Conservation (phyloP, 2,329 filamentous ascomycete species). For the Venturia asperata region DNA sequence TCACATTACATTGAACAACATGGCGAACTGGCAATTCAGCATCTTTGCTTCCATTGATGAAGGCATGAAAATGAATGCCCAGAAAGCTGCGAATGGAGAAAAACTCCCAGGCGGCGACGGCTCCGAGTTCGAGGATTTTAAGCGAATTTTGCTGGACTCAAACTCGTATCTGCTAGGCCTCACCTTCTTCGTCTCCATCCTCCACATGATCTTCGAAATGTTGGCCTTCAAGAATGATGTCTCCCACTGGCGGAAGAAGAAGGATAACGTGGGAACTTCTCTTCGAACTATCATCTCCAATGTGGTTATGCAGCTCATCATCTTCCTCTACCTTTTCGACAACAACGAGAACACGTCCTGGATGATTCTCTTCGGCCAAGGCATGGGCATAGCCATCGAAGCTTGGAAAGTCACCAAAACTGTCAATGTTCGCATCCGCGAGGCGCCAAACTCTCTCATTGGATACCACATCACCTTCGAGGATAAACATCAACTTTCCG, state of each 20-base stretch:
- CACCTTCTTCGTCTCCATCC: slow-evolving; percentile 74
- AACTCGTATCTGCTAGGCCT: slow-evolving; percentile 85
- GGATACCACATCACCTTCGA: slow-evolving; percentile 81
- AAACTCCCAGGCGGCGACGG: slow-evolving; percentile 73
- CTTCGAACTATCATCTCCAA: slow-evolving; percentile 94
- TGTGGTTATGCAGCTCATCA: slow-evolving; percentile 92
- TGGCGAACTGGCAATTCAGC: slow-evolving; percentile 83
- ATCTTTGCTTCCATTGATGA: slow-evolving; percentile 78
- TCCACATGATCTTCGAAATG: slow-evolving; percentile 92
- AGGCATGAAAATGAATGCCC: slow-evolving; percentile 74
- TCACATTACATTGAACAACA: slow-evolving; percentile 74
- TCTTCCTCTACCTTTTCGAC: slow-evolving; percentile 94
- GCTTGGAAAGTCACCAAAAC: slow-evolving; percentile 96
- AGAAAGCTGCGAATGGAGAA: slow-evolving; percentile 67
- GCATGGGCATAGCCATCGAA: slow-evolving; percentile 69
- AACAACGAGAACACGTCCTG: slow-evolving; percentile 97
- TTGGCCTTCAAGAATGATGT: slow-evolving; percentile 97
- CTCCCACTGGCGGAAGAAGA: slow-evolving; percentile 97
- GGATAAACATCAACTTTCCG: slow-evolving; percentile 92
- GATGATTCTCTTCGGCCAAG: slow-evolving; percentile 97
- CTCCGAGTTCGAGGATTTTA: slow-evolving; percentile 92
- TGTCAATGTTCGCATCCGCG: slow-evolving; percentile 77
- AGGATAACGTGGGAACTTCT: slow-evolving; percentile 95
- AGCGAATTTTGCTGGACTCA: slow-evolving; percentile 88
- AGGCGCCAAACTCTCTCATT: slow-evolving; percentile 59